Conservation (phyloP, 2,329 filamentous ascomycete species). For the Acrodontium crateriforme region DNA sequence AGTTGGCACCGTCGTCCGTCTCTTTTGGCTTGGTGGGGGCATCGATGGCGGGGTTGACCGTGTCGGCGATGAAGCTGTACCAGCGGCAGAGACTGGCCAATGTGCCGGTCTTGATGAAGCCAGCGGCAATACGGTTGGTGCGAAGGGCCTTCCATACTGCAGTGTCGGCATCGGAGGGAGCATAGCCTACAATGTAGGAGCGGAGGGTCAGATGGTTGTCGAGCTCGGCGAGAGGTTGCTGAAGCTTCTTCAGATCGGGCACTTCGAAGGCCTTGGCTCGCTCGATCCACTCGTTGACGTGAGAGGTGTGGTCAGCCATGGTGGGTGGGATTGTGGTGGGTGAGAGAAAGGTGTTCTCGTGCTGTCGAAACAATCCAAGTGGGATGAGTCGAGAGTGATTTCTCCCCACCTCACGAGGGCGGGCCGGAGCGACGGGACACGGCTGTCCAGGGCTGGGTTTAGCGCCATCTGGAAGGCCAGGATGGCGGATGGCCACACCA, state of each 20-base stretch:
- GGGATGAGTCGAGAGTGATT: too few relatives aligned
- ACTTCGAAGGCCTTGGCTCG: conserved; percentile 39
- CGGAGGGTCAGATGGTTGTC: conserved; percentile 80
- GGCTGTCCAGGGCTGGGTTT: too few relatives aligned
- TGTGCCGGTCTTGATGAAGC: conserved; percentile 64
- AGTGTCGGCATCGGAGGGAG: conserved; percentile 60
- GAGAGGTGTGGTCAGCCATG: conserved; percentile 11
- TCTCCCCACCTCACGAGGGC: too few relatives aligned
- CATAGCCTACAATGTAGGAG: conserved; percentile 73
- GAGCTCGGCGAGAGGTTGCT: conserved; percentile 57
- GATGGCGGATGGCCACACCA: too few relatives aligned
- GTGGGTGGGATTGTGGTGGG: too few relatives aligned
- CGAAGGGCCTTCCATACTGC: conserved; percentile 74
- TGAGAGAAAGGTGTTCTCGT: too few relatives aligned
- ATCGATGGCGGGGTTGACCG: conserved; percentile 56
- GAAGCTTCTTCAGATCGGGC: conserved; percentile 70
- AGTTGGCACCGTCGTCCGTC: conserved; percentile 67
- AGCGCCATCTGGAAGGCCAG: too few relatives aligned
- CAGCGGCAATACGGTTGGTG: conserved; percentile 69
- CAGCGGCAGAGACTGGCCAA: conserved; percentile 70
- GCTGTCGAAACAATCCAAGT: too few relatives aligned
- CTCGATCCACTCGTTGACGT: conserved; percentile 41
- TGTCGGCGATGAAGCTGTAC: conserved; percentile 75
- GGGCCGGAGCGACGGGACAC: too few relatives aligned
- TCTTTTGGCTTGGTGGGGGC: conserved; percentile 24